Evolutionary conservation across 768 basidiomycete species (phyloP).

Genomic region (Mycena floridula): DNA sequence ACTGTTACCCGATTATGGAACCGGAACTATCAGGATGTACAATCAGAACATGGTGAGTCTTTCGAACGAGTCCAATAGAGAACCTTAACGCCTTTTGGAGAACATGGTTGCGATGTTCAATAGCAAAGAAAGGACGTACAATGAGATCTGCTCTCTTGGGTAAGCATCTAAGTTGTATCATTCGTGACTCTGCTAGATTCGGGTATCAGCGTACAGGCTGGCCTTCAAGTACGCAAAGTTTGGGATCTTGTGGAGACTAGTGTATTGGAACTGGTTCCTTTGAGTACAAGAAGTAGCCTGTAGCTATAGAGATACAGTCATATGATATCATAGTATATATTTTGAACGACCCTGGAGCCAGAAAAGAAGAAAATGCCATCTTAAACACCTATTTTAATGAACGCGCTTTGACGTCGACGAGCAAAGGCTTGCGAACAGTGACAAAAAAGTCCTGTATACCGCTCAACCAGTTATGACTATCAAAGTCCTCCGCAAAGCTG

Average conservation of each 20-base stretch:
- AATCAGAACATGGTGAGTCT: background rate
- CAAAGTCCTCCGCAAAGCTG: background rate
- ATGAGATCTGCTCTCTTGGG: background rate
- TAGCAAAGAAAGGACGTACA: background rate
- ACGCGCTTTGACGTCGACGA: background rate
- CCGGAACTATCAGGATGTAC: background rate
- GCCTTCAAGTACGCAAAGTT: too few species aligned
- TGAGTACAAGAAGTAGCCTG: too few species aligned
- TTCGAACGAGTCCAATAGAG: background rate
- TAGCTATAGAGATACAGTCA: too few species aligned
- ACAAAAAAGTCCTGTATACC: background rate
- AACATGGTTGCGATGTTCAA: background rate
- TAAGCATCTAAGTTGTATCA: background rate
- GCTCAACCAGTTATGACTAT: background rate
- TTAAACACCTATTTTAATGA: too few species aligned
- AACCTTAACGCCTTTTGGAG: background rate
- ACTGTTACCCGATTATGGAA: slow-evolving; percentile 1
- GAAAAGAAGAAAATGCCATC: too few species aligned
- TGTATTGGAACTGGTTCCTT: too few species aligned
- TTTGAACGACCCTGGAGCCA: too few species aligned
- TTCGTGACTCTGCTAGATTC: background rate
- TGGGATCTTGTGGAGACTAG: too few species aligned
- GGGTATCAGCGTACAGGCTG: too few species aligned
- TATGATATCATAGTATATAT: too few species aligned
- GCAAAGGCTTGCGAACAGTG: background rate